Conservation (phyloP, 2,329 filamentous ascomycete species). For the Dothideomycetidae sp. region DNA sequence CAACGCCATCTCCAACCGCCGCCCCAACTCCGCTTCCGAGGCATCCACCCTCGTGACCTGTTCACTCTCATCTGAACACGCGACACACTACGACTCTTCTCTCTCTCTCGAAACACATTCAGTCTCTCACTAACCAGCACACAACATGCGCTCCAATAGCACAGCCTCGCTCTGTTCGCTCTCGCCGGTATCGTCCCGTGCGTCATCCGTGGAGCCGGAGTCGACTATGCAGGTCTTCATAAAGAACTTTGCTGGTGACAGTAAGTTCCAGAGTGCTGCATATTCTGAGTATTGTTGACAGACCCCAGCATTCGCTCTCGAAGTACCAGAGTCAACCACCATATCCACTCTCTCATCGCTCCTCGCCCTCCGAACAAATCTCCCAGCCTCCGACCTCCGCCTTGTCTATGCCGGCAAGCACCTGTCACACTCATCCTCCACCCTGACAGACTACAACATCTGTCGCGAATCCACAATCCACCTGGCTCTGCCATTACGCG, state of each 20-base stretch:
- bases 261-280: slow-evolving; percentile 30
- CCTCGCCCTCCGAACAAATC: slow-evolving; percentile 43
- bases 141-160: slow-evolving; percentile 29
- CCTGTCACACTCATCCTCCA: slow-evolving; percentile 29
- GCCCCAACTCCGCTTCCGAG: slow-evolving; percentile 6
- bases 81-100: too few relatives aligned
- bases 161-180: slow-evolving; percentile 26
- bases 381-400: slow-evolving; percentile 37
- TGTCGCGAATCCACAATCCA: slow-evolving; percentile 37
- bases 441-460: slow-evolving; percentile 36
- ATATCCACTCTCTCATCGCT: slow-evolving; percentile 42
- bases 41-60: neutral
- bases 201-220: slow-evolving; percentile 29
- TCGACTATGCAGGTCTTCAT: slow-evolving; percentile 48
- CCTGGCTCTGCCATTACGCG: slow-evolving; percentile 43
- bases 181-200: slow-evolving; percentile 19
- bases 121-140: slow-evolving; percentile 2
- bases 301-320: slow-evolving; percentile 40
- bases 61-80: slow-evolving; percentile 6
- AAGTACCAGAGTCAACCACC: slow-evolving; percentile 39
- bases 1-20: slow-evolving; percentile 8
- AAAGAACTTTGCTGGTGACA: slow-evolving; percentile 43
- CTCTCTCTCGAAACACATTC: too few relatives aligned
- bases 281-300: slow-evolving; percentile 3
- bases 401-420: slow-evolving; percentile 46